Evolutionary conservation across 2,329 filamentous ascomycete genomes (phyloP).

Genomic region (Botrytis aclada): DNA sequence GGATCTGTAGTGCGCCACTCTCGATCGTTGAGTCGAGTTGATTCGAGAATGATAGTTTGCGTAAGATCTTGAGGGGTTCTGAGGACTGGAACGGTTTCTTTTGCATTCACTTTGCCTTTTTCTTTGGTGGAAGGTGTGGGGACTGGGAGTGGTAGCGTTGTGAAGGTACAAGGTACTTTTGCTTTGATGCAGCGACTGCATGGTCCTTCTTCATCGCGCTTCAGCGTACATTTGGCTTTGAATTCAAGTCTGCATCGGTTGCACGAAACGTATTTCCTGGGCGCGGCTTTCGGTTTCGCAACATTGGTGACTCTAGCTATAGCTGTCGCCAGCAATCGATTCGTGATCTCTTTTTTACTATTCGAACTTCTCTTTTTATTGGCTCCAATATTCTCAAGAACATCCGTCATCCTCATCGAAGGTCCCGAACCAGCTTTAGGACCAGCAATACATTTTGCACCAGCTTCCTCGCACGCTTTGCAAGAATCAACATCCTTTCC

Average conservation of each 20-base stretch:
- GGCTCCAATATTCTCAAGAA: background rate
- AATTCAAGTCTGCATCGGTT: constrained; percentile 25
- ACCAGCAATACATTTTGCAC: constrained; percentile 26
- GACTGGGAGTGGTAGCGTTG: background rate
- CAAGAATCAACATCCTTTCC: constrained; percentile 26
- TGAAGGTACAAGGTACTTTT: constrained; percentile 26
- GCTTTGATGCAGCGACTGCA: constrained; percentile 25
- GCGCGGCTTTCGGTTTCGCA: background rate
- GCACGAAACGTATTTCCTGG: constrained; percentile 24
- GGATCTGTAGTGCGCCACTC: constrained; percentile 5
- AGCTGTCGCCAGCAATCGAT: background rate
- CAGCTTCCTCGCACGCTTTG: constrained; percentile 26
- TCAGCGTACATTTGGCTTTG: constrained; percentile 23
- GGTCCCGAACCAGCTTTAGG: constrained; percentile 9
- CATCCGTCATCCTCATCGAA: constrained; percentile 6
- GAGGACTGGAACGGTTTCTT: background rate
- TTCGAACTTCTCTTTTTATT: background rate
- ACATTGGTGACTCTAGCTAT: background rate
- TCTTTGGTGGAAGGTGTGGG: background rate
- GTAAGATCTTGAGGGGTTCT: constrained; percentile 4
- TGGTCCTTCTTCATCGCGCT: constrained; percentile 25
- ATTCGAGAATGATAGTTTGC: constrained; percentile 14
- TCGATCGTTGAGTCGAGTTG: background rate
- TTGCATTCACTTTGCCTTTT: background rate
- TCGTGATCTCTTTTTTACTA: background rate